Conservation (phyloP, 2,329 filamentous ascomycete species). For the Amauroascus verrucosus region DNA sequence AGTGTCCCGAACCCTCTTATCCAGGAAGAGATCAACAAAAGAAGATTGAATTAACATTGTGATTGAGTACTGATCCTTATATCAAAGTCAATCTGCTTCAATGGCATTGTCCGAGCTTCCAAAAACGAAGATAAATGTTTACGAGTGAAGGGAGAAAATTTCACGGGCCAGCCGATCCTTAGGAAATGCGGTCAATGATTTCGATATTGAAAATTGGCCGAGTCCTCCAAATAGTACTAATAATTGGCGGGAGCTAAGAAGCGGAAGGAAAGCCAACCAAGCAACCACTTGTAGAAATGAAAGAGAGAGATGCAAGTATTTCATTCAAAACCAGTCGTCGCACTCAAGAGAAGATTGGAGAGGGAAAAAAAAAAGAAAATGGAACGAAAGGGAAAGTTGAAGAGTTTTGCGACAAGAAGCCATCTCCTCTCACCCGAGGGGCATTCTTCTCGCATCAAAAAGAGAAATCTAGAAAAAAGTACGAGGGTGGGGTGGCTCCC, state of each 20-base stretch:
- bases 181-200: constrained; percentile 1
- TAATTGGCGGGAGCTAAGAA: neutral
- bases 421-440: neutral
- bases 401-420: neutral
- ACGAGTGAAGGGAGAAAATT: neutral
- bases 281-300: neutral
- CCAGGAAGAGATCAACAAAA: constrained; percentile 21
- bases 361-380: neutral
- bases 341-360: neutral
- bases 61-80: neutral
- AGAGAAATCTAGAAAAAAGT: constrained; percentile 2
- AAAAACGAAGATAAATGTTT: neutral
- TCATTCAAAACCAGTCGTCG: neutral
- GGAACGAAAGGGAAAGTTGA: neutral
- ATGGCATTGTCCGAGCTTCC: neutral
- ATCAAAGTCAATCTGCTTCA: neutral
- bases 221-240: neutral
- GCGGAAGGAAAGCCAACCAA: neutral
- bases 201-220: neutral
- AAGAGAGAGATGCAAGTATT: neutral
- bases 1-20: constrained; percentile 25
- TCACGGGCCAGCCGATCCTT: neutral
- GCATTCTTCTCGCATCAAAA: neutral
- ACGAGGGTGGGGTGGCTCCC: neutral
- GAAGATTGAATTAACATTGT: neutral